Base-by-base conservation (phyloP, 345 rosid genomes). In the Acer negundo region DNA sequence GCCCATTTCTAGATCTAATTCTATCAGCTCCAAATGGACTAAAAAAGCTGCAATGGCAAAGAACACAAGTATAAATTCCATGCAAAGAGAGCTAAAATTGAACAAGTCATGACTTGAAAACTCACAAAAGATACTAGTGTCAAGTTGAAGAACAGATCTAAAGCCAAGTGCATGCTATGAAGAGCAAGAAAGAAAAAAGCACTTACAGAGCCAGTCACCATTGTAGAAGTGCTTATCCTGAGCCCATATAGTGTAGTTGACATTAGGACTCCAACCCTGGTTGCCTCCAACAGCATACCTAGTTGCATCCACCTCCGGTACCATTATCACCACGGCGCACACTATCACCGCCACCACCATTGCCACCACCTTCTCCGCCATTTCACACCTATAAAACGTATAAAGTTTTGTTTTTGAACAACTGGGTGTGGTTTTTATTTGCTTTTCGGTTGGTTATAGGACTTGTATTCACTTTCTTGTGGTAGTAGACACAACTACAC, bases 131-230 rank as follows among this genome's bases (percentile, higher is more conserved):
- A 42, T 42, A 42, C 46, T 42, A 42, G 2, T 7, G 7, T 31
- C 22, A 70, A 28, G 61, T 24, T 17, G 49, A 65, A 66, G 4
- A 49, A 67, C 23, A 86, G 89, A 90, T 87, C 85, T 75, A 76
- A 77, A 81, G 64, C 38, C 5, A 67, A 59, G 46, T 2, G 28
- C 55, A 59, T 6, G 56, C n/a, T 51, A 80, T 62, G 35, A 23
- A 72, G 62, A 79, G 55, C 67, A 20, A 47, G 58, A 42, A 67
- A 56, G 24, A 69, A 47, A 67, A 70, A 68, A 77, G 64, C 70
- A 26, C 85, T 61, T 88, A 95, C 99, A 92, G 72, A 95, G 99
- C 98, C 99, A 95, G 78, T 95, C 98, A 8, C 91, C 99, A 84
- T 90, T 86, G 86, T 91, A 89, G 81, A 95, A 95, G 62, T 93